A percentile compares a stretch with the other conserved stretches of the same genome.
Evolutionary conservation across 208 protist species (phyloP).

Genomic region (Herpetomonas tarakana): DNA sequence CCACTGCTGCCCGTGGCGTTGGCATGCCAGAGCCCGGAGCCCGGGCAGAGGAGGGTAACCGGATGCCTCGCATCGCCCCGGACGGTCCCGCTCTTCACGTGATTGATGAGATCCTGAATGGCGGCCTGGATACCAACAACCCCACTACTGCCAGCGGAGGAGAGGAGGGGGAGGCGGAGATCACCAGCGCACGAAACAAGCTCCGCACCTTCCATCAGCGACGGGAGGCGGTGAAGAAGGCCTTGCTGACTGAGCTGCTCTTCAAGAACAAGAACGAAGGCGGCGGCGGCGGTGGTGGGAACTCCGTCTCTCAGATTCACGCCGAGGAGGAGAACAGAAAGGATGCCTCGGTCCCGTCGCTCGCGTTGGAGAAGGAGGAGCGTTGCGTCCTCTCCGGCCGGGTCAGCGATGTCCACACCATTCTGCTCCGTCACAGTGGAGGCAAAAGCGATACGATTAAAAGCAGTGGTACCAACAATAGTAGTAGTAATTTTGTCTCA

Average conservation of each 20-base stretch:
- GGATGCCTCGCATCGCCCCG: not conserved
- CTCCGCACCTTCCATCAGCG: not conserved
- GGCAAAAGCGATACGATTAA: no score
- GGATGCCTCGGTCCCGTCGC: not conserved
- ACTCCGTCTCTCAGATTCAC: no score
- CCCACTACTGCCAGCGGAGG: no score
- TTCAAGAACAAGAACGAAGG: not conserved
- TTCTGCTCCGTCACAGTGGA: not conserved
- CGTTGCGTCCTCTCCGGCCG: not conserved
- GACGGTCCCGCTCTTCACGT: not conserved
- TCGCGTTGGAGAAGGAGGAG: not conserved
- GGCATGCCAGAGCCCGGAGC: not conserved
- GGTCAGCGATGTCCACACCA: not conserved
- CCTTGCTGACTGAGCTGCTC: not conserved
- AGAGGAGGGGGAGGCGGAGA: not conserved
- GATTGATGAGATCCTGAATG: not conserved
- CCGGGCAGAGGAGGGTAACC: not conserved
- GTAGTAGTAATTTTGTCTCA: not conserved
- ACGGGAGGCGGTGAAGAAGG: not conserved
- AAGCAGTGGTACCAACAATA: no score
- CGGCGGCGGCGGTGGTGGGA: no score
- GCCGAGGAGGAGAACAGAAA: not conserved
- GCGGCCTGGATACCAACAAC: not conserved
- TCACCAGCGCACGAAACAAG: not conserved
- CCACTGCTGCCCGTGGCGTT: no score